Evolutionary conservation across 2,329 filamentous ascomycete species (phyloP).

Genomic region (Corinectria fuckeliana): DNA sequence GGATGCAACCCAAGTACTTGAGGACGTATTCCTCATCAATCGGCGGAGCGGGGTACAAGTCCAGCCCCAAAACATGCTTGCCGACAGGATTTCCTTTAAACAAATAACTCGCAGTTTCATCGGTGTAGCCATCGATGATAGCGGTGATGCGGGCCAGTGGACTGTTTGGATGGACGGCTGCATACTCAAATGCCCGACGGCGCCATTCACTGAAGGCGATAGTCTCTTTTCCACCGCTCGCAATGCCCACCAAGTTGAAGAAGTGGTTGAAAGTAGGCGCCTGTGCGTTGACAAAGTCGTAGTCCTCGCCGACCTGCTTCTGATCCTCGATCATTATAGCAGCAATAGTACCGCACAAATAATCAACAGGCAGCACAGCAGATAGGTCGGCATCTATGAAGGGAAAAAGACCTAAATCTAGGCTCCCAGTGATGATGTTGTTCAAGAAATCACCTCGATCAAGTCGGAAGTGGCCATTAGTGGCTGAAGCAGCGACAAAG

Average conservation of each 20-base stretch:
- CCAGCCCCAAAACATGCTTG: not conserved
- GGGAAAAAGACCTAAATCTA: not conserved
- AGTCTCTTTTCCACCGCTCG: not conserved
- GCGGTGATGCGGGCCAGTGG: not conserved
- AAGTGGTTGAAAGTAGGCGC: not conserved
- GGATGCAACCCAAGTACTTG: not conserved
- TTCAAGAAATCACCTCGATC: not conserved
- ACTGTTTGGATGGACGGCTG: not conserved
- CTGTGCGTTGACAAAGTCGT: not conserved
- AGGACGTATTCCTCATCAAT: not conserved
- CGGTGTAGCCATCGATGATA: not conserved
- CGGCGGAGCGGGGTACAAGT: not conserved
- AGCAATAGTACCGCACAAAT: not conserved
- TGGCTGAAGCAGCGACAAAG: not conserved
- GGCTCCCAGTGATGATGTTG: not conserved
- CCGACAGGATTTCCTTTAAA: not conserved
- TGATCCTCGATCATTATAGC: not conserved
- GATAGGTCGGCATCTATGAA: not conserved
- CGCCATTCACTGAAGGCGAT: not conserved
- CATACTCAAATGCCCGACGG: not conserved
- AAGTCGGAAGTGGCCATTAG: not conserved
- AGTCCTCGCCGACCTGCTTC: not conserved
- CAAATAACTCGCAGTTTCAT: not conserved
- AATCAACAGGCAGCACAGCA: not conserved
- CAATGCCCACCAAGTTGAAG: not conserved